Conservation (phyloP, 192 early-diverging fungal genomes). For the Phycomyces nitens region DNA sequence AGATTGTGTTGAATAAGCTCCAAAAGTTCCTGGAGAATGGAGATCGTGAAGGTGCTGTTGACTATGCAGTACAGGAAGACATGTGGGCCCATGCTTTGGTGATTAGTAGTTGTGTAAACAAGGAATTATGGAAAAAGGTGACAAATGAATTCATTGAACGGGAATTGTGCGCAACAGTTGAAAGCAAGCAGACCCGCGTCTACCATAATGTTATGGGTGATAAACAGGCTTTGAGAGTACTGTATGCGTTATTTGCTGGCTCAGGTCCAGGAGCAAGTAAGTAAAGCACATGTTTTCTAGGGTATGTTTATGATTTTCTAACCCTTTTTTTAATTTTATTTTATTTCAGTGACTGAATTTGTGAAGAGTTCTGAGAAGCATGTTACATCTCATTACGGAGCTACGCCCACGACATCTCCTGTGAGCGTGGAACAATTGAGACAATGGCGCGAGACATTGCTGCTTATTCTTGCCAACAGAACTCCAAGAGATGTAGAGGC, state of each 20-base stretch:
- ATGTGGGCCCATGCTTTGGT: slow-evolving; percentile 92
- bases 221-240: slow-evolving; percentile 50
- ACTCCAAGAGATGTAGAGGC: slow-evolving; percentile 66
- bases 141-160: slow-evolving; percentile 65
- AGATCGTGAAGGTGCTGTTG: slow-evolving; percentile 55
- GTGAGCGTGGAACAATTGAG: slow-evolving; percentile 32
- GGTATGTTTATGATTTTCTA: neutral
- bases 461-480: slow-evolving; percentile 82
- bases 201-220: slow-evolving; percentile 25
- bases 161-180: slow-evolving; percentile 34
- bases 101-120: slow-evolving; percentile 83
- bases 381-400: slow-evolving; percentile 1
- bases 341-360: slow-evolving; percentile 15
- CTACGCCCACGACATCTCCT: neutral
- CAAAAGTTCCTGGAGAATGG: slow-evolving; percentile 58
- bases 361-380: slow-evolving; percentile 19
- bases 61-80: slow-evolving; percentile 39
- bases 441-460: slow-evolving; percentile 73
- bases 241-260: slow-evolving; percentile 69
- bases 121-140: slow-evolving; percentile 78
- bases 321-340: neutral
- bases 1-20: slow-evolving; percentile 50
- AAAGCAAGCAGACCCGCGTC: neutral
- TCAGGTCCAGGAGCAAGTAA: slow-evolving; percentile 49
- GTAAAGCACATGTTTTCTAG: neutral